Base-by-base conservation (phyloP, 2,329 filamentous ascomycete genomes). In the Xylariomycetidae sp. region DNA sequence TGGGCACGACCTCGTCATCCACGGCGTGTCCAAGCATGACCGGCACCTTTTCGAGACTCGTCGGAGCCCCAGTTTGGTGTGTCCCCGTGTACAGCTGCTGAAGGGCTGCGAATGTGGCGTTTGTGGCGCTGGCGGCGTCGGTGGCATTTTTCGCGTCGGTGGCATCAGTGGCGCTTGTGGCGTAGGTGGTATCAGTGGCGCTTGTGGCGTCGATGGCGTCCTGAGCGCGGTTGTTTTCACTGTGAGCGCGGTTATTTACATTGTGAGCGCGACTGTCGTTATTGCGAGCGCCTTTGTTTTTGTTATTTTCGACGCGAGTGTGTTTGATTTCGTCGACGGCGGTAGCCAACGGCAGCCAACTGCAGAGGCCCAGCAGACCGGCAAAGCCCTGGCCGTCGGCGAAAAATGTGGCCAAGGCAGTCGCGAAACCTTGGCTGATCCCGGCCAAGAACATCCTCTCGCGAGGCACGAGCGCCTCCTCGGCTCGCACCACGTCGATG, bases 391-490 rank as follows among this genome's bases (percentile, higher is more conserved):
- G 33, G 5, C 28, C 15, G 5, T 25, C 32, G 15, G 31, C 27
- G 4, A 50, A 16, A 19, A 44, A 45, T 8, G 40, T 27, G 6
- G 48, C 38, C 11, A 51, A 29, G 0, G 42, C 40, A 8, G 48
- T 49, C 10, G 50, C 52, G 25, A 57, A 58, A 4, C 56, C 57
- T 35, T 59, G 50, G 18, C 55, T 57, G 20, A 59, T 58, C 3
- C 53, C 54, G 6, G 40, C 47, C 2, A 58, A 35, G n/a, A 55
- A 56, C 13, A 61, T 51, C 5, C 33, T 50, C 3, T 42, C 18
- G 11, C 40, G 36, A 8, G 49, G 37, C 2, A 57, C 35, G 1
- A 41, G 17, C 2, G 6, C 10, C 14, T 49, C 46, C 33, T 61
- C 55, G 7, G 45, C 16, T 3, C 39, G 15, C 5, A 57, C 31